phyloP scores from a whole-genome alignment of 805 yeast species.

The Maudiozyma pseudohumilis region DNA sequence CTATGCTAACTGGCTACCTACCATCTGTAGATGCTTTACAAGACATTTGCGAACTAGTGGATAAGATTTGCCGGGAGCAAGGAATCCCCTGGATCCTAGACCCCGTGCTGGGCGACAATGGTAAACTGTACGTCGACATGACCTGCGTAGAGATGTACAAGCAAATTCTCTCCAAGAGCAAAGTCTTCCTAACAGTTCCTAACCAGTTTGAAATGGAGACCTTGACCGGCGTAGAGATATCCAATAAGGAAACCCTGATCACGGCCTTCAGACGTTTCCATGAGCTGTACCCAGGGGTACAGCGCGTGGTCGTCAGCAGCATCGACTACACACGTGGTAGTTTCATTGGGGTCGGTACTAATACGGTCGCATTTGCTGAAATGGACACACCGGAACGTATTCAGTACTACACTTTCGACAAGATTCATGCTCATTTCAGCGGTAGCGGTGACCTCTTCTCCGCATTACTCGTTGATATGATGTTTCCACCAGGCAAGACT shows the following conservation, averaged over 20 bases:
- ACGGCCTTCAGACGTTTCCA: slow-evolving; percentile 36
- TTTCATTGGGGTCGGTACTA: too few relatives aligned
- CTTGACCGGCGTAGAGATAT: slow-evolving; percentile 39
- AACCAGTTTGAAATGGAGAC: slow-evolving; percentile 68
- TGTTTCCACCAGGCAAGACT: slow-evolving; percentile 23
- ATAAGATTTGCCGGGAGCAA: slow-evolving; percentile 22
- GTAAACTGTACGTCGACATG: slow-evolving; percentile 62
- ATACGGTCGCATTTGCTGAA: slow-evolving; percentile 5
- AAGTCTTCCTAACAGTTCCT: slow-evolving; percentile 50
- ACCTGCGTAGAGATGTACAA: slow-evolving; percentile 44
- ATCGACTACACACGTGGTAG: slow-evolving; percentile 30
- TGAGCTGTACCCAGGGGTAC: slow-evolving; percentile 35
- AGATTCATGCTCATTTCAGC: slow-evolving; percentile 51
- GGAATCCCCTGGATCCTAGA: slow-evolving; percentile 56
- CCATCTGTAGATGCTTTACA: slow-evolving; percentile 51
- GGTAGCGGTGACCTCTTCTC: slow-evolving; percentile 72
- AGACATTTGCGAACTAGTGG: slow-evolving; percentile 38
- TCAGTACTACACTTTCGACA: slow-evolving; percentile 6
- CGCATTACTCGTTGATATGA: slow-evolving; percentile 47
- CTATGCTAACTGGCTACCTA: slow-evolving; percentile 70
- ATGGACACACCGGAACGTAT: not conserved
- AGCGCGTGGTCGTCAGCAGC: slow-evolving; percentile 51
- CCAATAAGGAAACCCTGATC: slow-evolving; percentile 30
- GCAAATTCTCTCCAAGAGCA: slow-evolving; percentile 34
- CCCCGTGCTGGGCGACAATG: slow-evolving; percentile 91